phyloP scores from a whole-genome alignment of 2,329 filamentous ascomycete genomes.

The Clonostachys solani region DNA sequence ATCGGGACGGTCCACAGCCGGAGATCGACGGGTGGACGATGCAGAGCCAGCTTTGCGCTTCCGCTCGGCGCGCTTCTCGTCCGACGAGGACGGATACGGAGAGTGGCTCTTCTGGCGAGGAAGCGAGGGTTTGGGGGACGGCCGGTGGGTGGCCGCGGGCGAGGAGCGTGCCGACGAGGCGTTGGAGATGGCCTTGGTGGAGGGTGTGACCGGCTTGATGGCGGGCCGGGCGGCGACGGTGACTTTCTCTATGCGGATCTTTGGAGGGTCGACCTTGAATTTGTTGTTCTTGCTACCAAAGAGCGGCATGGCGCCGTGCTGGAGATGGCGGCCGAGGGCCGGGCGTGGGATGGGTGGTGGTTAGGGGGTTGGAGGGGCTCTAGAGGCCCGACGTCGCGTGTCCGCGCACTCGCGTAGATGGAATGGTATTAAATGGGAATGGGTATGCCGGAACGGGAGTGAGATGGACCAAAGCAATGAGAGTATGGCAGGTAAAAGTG shows the following conservation, averaged over 20 bases:
- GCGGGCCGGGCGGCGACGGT: slow-evolving; percentile 29
- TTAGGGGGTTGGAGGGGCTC: too few relatives aligned
- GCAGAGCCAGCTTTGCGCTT: slow-evolving; percentile 43
- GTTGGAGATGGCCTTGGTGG: slow-evolving; percentile 18
- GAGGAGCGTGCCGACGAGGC: slow-evolving; percentile 21
- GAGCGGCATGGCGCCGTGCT: slow-evolving; percentile 16
- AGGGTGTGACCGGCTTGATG: slow-evolving; percentile 18
- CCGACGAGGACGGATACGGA: slow-evolving; percentile 33
- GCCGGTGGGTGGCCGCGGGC: slow-evolving; percentile 25
- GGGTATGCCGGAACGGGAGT: too few relatives aligned
- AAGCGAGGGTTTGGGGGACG: slow-evolving; percentile 29
- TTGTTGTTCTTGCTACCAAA: slow-evolving; percentile 39
- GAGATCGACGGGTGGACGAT: slow-evolving; percentile 27
- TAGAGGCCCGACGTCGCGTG: too few relatives aligned
- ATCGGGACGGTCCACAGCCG: slow-evolving; percentile 41
- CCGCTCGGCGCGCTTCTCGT: slow-evolving; percentile 29
- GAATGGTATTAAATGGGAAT: too few relatives aligned
- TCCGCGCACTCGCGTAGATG: too few relatives aligned
- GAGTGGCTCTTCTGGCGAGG: slow-evolving; percentile 32
- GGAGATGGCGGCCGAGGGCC: too few relatives aligned
- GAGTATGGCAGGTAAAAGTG: too few relatives aligned
- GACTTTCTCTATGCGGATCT: slow-evolving; percentile 49
- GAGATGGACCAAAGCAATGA: too few relatives aligned
- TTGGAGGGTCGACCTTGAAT: slow-evolving; percentile 45
- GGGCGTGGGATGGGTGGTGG: too few relatives aligned